phyloP scores from a whole-genome alignment of 768 basidiomycete genomes.

The Amanita fuliginea region DNA sequence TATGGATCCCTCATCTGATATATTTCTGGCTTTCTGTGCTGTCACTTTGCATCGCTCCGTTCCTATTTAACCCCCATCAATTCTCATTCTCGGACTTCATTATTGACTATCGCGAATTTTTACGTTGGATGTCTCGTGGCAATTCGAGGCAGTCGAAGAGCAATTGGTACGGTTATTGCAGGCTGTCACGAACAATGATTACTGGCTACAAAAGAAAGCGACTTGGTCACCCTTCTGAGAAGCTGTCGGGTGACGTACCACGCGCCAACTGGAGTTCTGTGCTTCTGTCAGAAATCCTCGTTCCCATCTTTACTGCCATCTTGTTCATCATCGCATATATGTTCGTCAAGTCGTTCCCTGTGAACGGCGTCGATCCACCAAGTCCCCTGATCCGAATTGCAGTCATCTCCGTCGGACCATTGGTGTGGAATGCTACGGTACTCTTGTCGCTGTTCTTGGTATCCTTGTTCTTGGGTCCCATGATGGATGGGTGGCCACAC shows the following conservation, averaged over 20 bases:
- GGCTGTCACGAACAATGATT: constrained; percentile 92
- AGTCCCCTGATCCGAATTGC: constrained; percentile 84
- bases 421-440: constrained; percentile 91
- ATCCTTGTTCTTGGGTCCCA: constrained; percentile 87
- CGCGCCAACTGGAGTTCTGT: constrained; percentile 83
- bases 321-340: constrained; percentile 81
- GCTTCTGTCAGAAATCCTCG: constrained; percentile 73
- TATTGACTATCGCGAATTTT: constrained; percentile 96
- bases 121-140: constrained; percentile 99
- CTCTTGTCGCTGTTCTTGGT: constrained; percentile 80
- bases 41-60: constrained; percentile 92
- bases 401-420: constrained; percentile 82
- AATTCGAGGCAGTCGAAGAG: constrained; percentile 95
- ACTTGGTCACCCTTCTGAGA: constrained; percentile 95
- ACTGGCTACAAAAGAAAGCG: constrained; percentile 99
- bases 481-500: constrained; percentile 74
- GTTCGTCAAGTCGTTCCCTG: constrained; percentile 88
- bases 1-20: constrained; percentile 92
- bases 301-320: constrained; percentile 64
- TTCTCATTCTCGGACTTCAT: constrained; percentile 96
- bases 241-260: constrained; percentile 88
- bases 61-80: constrained; percentile 99
- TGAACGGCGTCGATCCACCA: constrained; percentile 52
- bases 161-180: constrained; percentile 99
- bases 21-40: constrained; percentile 99